Base-by-base conservation (phyloP, 441 rosid genomes). In the Corymbia calophylla region DNA sequence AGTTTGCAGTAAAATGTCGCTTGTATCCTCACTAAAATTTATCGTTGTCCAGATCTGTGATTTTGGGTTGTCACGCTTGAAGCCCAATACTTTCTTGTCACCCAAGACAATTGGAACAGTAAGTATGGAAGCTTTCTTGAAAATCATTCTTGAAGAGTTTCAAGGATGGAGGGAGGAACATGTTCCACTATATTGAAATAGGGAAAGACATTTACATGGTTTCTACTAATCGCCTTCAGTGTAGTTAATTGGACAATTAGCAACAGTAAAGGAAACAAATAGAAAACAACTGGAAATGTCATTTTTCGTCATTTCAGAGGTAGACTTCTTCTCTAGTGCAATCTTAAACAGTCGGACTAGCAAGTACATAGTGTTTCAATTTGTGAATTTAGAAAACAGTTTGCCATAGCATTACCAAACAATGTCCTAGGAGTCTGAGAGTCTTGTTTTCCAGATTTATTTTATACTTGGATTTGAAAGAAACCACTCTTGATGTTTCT, bases 391-490 rank as follows among this genome's bases (percentile, higher is more conserved):
- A 56, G 62, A 8, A 56, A 56, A 23, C 2, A 21, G 62, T 56
- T 56, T 56, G 62, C 62, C 62, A 56, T 56, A 56, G 62, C 5
- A 23, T 56, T 56, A 56, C 1, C 0, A 21, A 56, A 0, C 62
- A 56, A 56, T 56, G 62, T 29, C 29, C 13, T 4, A 55, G 19
- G 11, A 55, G 58, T 55, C 11, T 3, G 58, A 55, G 58, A 55
- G 0, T 54, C 23, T 54, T 54, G 0, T 54, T 54, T 18, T 54
- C 0, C 9, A 54, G 1, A 18, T 18, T 53, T 0, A 53, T 54
- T 17, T 54, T 2, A 6, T 19, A 55, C 25, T 55, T 19, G 25
- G 11, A 19, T 0, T 54, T 18, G 58, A 8, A 18, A 54, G 1
- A 7, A 54, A 7, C 58, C 25, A 0, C 19, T 54, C 25, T 55